These are phyloP conservation scores for Chenopodium suecicum DNA, from an alignment of 148 eudicot species.

Conservation along the genomic window DNA sequence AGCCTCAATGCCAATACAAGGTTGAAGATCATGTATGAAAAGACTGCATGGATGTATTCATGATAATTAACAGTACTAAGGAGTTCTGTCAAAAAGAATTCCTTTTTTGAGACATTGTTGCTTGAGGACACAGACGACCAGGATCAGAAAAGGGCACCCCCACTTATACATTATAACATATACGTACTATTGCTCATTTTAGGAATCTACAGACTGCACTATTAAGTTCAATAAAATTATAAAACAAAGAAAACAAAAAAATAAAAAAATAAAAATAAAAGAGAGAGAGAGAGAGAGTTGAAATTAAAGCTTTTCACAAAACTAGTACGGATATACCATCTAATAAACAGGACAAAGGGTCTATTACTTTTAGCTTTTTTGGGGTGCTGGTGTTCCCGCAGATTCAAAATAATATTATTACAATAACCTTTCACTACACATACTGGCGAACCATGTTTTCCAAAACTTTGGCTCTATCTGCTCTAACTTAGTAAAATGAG, in stretches of 20 bases:
- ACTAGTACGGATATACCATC: neutral
- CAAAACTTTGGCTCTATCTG: too few species aligned
- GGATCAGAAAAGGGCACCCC: neutral
- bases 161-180: neutral
- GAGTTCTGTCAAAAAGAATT: neutral
- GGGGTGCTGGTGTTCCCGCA: neutral
- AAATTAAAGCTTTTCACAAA: neutral
- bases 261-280: too few species aligned
- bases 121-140: neutral
- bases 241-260: neutral
- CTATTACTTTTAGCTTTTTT: too few species aligned
- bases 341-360: neutral
- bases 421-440: neutral
- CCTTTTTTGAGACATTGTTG: neutral
- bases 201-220: neutral
- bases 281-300: too few species aligned
- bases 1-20: neutral
- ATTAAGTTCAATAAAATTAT: neutral
- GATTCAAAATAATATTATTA: neutral
- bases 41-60: neutral
- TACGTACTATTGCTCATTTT: neutral
- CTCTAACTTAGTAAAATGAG: too few species aligned
- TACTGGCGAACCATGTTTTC: neutral
- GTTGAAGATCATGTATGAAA: neutral
- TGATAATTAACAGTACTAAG: neutral